Percentiles rank a stretch among this genome's conserved stretches.
Conservation (phyloP, 176 grass and related monocot species). For the Avena atlantica region DNA sequence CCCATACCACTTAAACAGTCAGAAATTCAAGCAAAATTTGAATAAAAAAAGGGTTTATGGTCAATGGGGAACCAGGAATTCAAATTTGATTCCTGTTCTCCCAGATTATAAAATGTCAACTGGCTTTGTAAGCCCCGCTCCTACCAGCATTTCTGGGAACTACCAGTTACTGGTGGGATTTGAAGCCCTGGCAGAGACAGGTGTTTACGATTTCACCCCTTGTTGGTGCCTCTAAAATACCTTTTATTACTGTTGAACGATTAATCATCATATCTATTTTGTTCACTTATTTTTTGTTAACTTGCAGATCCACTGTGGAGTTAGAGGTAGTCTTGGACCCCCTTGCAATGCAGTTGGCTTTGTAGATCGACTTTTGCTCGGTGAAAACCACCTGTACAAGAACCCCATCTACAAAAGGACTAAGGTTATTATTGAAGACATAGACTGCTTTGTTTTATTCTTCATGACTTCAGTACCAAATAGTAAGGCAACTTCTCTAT, state of each 20-base stretch:
- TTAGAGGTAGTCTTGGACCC: constrained; percentile 83
- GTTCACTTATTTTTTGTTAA: constrained; percentile 44
- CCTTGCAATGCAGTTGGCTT: constrained; percentile 94
- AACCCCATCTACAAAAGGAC: constrained; percentile 92
- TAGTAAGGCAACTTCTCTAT: constrained; percentile 3
- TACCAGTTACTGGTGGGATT: background rate
- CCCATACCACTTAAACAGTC: background rate
- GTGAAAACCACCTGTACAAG: constrained; percentile 88
- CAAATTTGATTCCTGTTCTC: background rate
- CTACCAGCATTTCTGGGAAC: constrained; percentile 23
- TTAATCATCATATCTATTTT: constrained; percentile 10
- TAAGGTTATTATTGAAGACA: constrained; percentile 65
- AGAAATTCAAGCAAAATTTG: background rate
- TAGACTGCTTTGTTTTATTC: background rate
- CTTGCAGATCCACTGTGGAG: constrained; percentile 75
- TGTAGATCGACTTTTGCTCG: constrained; percentile 75
- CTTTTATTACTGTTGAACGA: background rate
- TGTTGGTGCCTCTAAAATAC: background rate
- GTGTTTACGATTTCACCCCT: background rate
- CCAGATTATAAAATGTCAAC: constrained; percentile 6
- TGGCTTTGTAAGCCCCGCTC: background rate
- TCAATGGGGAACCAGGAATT: background rate
- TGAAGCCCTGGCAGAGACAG: constrained; percentile 17
- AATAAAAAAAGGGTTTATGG: background rate
- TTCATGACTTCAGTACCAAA: background rate